Evolutionary conservation across 345 rosid genomes (phyloP), one percentile per base, ranked within the genome.

Genomic region (Eucalyptus albens): DNA sequence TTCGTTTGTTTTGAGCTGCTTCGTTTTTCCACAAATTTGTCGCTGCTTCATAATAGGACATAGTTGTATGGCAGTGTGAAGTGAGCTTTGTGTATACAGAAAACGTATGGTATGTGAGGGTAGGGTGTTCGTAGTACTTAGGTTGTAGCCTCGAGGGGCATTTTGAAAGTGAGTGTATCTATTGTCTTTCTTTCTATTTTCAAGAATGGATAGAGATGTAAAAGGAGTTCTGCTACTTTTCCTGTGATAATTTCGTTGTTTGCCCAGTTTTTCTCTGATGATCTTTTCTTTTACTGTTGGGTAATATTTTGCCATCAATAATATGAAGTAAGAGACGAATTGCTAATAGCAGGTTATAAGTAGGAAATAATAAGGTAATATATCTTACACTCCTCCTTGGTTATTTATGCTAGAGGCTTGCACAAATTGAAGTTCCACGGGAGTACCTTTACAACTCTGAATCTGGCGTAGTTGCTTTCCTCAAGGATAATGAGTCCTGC

Each of bases 381-480:
- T 14, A 47, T 45, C 50, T 89, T 26, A 21, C 89, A 59, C 42
- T n/a, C 15, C 87, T 51, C 87, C 47, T 40, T 77, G 47, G 85
- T 51, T 69, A 60, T 87, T 85, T 55, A 86, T 56, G 51, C 86
- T 93, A 98, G 99, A 96, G 96, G 94, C 96, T 98, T 89, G 94
- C 93, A 50, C 92, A 83, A 90, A 87, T 90, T 50, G 98, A 97
- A 42, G 95, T 98, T 91, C 95, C 96, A 6, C 89, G 88, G 91
- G 96, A 92, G 91, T 91, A 45, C 85, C 93, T 93, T 40, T 88
- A 93, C 80, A 93, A 86, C 90, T 67, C 26, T 83, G 91, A 88
- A 89, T 60, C 89, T 50, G 98, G 96, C 16, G 53, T 96, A 42
- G 96, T 95, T 91, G 94, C 89, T 77, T 96, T 94, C 88, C 93